Base-by-base conservation (phyloP, 306 rosid genomes). In the Biancaea sappan region DNA sequence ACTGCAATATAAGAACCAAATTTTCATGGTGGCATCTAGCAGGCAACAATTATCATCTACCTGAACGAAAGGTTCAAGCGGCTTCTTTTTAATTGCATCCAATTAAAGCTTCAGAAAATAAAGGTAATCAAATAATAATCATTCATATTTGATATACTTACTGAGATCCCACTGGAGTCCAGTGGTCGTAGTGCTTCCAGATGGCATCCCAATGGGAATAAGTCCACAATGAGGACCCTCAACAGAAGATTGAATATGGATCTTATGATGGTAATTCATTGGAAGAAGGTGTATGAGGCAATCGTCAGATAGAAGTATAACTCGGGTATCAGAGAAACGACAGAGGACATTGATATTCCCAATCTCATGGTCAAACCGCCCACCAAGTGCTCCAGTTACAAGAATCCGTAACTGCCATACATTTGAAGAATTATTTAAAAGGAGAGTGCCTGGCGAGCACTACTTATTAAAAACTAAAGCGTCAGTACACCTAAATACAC, bases 161-260 rank as follows among this genome's bases (percentile, higher is more conserved):
- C 99, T 74, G 22, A 95, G 92, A 84, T 95, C 88, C 99, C 99
- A 95, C 58, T 86, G 35, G 35, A 95, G 98, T 48, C 99, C 99
- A 0, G 91, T 87, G 54, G 99, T 88, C 32, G 99, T 92, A 37
- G 99, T 84, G 46, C 89, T 87, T 79, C 82, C 89, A 29, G 98
- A 92, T 21, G 97, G 93, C 85, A 71, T 80, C 18, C 96, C 97
- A 18, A 95, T 88, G 67, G 99, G 97, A 74, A 95, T 51, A 66
- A 92, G 96, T 69, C 99, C 99, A 78, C 98, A 94, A 69, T 95
- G 99, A 0, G 98, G 96, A 60, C 99, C 99, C 85, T 88, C 97
- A 12, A 86, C 79, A 14, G 93, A 87, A 18, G 96, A 63, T 38
- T 92, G 89, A 79, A 95, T 77, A 24, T 73, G 80, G 44, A 95